Evolutionary conservation across 164 flowering plant genomes (phyloP).

Genomic region (Paratinospora sagittata): DNA sequence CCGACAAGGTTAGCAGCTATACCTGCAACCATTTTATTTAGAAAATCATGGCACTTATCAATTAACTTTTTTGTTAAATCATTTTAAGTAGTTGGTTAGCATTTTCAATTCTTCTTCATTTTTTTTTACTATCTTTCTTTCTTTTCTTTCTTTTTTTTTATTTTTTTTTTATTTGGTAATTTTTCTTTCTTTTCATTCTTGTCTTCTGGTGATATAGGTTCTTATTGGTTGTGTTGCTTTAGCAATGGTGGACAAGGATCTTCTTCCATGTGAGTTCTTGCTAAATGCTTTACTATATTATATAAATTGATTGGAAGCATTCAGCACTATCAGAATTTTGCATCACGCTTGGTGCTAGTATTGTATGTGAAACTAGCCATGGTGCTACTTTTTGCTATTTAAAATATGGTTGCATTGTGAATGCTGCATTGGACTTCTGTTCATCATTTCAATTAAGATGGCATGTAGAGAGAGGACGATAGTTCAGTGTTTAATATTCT

Average conservation of each 20-base stretch:
- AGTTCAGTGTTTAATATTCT: not conserved
- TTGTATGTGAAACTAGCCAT: not conserved
- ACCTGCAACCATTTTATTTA: not conserved
- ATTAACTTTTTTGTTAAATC: not conserved
- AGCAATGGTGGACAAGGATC: constrained; percentile 82
- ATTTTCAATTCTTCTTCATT: no score
- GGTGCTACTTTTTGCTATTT: not conserved
- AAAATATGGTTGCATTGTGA: not conserved
- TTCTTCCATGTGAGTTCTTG: constrained; percentile 68
- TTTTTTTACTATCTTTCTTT: no score
- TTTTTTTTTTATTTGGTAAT: not conserved
- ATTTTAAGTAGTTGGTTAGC: not conserved
- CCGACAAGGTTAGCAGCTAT: constrained; percentile 70
- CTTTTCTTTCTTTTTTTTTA: not conserved
- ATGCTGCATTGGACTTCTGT: not conserved
- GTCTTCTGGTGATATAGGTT: constrained; percentile 42
- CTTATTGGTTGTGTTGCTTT: constrained; percentile 89
- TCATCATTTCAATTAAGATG: not conserved
- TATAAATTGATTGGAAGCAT: not conserved
- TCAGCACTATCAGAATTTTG: not conserved
- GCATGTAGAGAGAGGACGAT: not conserved
- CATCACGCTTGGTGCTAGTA: not conserved
- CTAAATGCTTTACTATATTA: not conserved
- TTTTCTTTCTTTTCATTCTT: not conserved
- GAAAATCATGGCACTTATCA: not conserved